Conservation (phyloP, 2,329 filamentous ascomycete species). For the Raffaelea arxii region DNA sequence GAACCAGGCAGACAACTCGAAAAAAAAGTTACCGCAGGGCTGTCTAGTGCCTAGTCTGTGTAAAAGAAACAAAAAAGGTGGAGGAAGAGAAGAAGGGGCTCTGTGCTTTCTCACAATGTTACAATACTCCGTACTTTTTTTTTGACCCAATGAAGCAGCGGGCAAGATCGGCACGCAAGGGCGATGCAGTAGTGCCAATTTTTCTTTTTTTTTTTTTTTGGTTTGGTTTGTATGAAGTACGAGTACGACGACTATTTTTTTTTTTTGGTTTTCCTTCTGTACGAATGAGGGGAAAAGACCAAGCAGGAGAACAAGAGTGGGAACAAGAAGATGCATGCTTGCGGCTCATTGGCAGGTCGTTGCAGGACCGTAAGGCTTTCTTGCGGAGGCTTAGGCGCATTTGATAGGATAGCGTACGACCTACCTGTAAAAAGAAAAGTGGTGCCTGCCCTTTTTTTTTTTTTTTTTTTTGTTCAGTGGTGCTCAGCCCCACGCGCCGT, state of each 20-base stretch:
- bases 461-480: neutral
- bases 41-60: neutral
- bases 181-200: neutral
- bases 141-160: neutral
- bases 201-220: too few species aligned
- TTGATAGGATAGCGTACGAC: neutral
- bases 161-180: neutral
- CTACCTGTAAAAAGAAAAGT: neutral
- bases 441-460: neutral
- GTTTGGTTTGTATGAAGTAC: too few species aligned
- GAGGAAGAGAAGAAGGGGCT: neutral
- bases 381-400: constrained; percentile 8
- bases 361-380: constrained; percentile 7
- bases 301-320: neutral
- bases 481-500: constrained; percentile 12
- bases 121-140: neutral
- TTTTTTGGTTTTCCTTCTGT: too few species aligned
- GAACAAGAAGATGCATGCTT: neutral
- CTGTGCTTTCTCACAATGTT: too few species aligned
- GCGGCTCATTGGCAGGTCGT: neutral
- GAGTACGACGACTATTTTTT: too few species aligned
- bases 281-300: neutral
- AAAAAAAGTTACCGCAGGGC: too few species aligned
- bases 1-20: too few species aligned
- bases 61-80: neutral